Evolutionary conservation across 306 rosid genomes (phyloP), one percentile per base, ranked within the genome.

Genomic region (Medicago lupulina): DNA sequence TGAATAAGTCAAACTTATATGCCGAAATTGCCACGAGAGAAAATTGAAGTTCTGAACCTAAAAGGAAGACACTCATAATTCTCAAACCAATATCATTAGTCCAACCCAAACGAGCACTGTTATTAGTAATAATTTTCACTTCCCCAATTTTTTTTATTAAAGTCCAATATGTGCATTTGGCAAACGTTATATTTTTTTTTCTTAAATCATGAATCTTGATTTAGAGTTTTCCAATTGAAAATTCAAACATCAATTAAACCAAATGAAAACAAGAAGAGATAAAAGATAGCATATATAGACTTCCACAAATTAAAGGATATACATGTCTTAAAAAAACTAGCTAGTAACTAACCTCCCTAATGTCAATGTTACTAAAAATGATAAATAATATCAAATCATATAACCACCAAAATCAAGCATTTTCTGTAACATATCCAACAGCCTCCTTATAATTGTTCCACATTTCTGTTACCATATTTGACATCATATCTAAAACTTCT

Each of bases 391-490:
- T 7, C 15, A 74, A 60, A 68, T 60, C 70, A 51, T 7, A 38
- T 1, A 80, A 11, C 14, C 13, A 69, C 19, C 2, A 63, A 61
- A 11, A 19, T 84, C 83, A 79, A 54, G 82, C 67, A 63, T 84
- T 84, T 54, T 81, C 83, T 0, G 54, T 50, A 5, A 89, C 86
- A 84, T 83, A 86, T 51, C 75, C 91, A 6, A 86, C 36, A 75
- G 89, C 92, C 9, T 82, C 86, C 76, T 55, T 82, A 58, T 11
- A 87, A 57, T 75, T 86, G 14, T 82, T 81, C 90, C 89, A 89
- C 70, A 70, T 63, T 9, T 86, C 82, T 2, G 25, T 4, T 0
- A 79, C 88, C 66, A 89, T 76, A 0, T 76, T 60, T 51, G 83
- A 73, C 4, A 57, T 4, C 88, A 84, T 78, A 4, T 79, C 80